Evolutionary conservation across 1,284 basidiomycete genomes (phyloP), one percentile per base, ranked within the genome.

Genomic region (Ceratobasidium papillatum): DNA sequence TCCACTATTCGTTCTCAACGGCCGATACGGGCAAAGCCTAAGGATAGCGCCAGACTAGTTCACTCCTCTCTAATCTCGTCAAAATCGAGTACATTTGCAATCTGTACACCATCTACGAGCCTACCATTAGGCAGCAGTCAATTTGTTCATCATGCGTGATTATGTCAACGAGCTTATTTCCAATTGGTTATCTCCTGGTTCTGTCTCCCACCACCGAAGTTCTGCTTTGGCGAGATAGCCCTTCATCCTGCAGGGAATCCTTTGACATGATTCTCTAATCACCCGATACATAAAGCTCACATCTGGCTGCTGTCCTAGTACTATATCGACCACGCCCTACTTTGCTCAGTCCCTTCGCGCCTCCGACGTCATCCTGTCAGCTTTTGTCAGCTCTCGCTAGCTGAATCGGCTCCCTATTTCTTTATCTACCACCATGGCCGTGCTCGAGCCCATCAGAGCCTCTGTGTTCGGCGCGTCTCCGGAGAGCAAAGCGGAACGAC

Each of bases 401-500:
- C 7, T n/a, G 11, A 38, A 38, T 7, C 38, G 22, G 25, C 22
- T 45, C 12, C 38, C 45, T 30, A 2, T 30, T 36, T 19, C 3
- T 4, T 36, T 36, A 25, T n/a, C 41, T 3, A 43, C 30, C 11
- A n/a, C 14, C 12, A 72, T 62, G 69, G 27, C 25, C 3, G 43
- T 72, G 19, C 58, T 72, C 32, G 32, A 14, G 12, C 25, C 69
- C 2, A 27, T 62, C 5, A 72, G 41, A 47, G 38, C 45, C 25
- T 45, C 45, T 25, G 4, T 72, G 3, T 43, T 72, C 2, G 69
- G 69, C 7, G 45, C 69, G 3, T 72, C 56, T 22, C 69, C 69
- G 2, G 69, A 72, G 22, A 72, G 14, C 7, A 41, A 62, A 51
- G 43, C 58, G 3, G 69, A 72, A 30, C 69, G 69, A 38, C 32